A percentile compares a stretch with the other conserved stretches of the same genome.
Conservation (phyloP, 148 eudicot genomes). For the Arbutus unedo region DNA sequence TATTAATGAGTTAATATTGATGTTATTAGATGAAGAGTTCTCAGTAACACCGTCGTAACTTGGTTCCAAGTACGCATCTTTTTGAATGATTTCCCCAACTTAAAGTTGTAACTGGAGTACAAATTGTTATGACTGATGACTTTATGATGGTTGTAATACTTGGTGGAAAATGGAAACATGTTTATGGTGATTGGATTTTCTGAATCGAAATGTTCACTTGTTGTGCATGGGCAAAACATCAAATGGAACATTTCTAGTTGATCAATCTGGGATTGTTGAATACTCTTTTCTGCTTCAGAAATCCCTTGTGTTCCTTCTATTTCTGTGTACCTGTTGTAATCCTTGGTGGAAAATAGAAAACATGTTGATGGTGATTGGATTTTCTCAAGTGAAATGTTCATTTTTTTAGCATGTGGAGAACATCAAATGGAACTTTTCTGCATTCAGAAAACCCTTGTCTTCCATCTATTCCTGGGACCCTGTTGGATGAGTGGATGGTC, state of each 20-base stretch:
- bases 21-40: not conserved
- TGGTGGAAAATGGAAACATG: not conserved
- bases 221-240: not conserved
- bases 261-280: not conserved
- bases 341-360: not conserved
- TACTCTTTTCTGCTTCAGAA: not conserved
- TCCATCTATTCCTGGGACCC: not conserved
- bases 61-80: not conserved
- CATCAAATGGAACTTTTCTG: not conserved
- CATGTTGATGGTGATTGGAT: not conserved
- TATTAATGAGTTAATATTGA: not conserved
- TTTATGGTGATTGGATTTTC: not conserved
- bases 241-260: not conserved
- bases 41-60: not conserved
- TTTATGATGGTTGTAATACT: not conserved
- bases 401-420: not conserved
- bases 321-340: not conserved
- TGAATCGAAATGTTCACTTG: not conserved
- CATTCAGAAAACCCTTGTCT: not conserved
- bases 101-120: not conserved
- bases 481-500: constrained; percentile 11
- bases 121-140: not conserved
- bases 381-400: not conserved
- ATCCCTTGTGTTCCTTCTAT: not conserved
- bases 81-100: not conserved